Base-by-base conservation (phyloP, 441 rosid genomes). In the Melastoma candidum region DNA sequence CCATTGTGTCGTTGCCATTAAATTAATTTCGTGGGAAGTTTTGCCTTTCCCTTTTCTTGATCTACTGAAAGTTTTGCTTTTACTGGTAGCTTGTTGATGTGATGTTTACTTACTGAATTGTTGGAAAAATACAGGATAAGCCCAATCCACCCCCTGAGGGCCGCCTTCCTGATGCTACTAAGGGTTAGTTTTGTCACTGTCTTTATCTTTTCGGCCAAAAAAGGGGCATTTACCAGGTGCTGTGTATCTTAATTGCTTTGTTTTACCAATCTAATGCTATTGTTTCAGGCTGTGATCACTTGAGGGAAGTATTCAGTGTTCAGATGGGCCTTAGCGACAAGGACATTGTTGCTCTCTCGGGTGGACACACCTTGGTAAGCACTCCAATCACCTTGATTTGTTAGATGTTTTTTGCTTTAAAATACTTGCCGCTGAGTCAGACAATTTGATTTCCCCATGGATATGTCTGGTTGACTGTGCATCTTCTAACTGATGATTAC, bases 321-420 rank as follows among this genome's bases (percentile, higher is more conserved):
- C 83, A 74, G 53, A 92, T 92, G 98, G 97, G 98, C 14, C 84
- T 92, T 11, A 73, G 86, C 2, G 97, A 92, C 75, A 66, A 75
- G 71, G 97, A 92, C 57, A 92, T 92, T 59, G 98, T 88, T 44
- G 95, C 81, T 44, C 75, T 92, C 32, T 92, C 98, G 64, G 98
- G 98, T 50, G 98, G 78, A 59, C 98, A 92, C 76, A 92, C 98
- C 53, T 64, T 92, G 87, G 98, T 88, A 53, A 12, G 55, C 48
- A 4, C 26, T 54, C 29, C 22, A 17, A 17, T 17, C 22, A 17
- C 22, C 22, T 17, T 3, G 39, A 2, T 48, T 51, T 41, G 7
- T 25, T 12, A 9, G 32, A 26, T 17, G 32, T 25, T 24, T 43
- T 17, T 17, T 17, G 22, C 22, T 17, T 17, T 17, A 17, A 17